phyloP scores from a whole-genome alignment of 192 early-diverging fungal species.

The Allomyces arbusculus region DNA sequence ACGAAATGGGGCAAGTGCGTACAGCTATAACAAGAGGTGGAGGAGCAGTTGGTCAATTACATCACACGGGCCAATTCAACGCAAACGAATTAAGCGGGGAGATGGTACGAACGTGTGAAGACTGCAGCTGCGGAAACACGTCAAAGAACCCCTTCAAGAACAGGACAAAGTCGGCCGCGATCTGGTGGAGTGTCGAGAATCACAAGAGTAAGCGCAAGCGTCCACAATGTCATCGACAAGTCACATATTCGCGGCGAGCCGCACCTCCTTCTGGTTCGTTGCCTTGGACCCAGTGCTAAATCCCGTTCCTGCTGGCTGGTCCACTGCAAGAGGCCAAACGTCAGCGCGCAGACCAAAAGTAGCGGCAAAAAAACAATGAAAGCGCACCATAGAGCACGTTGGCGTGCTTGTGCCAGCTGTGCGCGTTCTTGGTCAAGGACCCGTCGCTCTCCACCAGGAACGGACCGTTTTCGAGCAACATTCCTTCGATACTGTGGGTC shows the following conservation, averaged over 20 bases:
- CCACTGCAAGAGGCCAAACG: conserved; percentile 3
- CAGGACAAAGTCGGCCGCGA: conserved; percentile 11
- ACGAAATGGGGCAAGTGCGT: too few relatives aligned
- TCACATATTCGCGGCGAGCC: too few relatives aligned
- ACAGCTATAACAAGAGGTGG: too few relatives aligned
- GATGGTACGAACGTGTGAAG: conserved; percentile 4
- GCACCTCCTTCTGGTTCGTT: too few relatives aligned
- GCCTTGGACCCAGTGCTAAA: neutral
- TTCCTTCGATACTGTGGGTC: conserved; percentile 17
- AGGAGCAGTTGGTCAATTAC: too few relatives aligned
- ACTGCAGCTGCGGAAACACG: conserved; percentile 13
- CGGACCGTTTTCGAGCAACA: conserved; percentile 22
- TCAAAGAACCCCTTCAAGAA: conserved; percentile 21
- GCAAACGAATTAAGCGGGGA: neutral
- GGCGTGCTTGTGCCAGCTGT: conserved; percentile 14
- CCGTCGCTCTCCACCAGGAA: conserved; percentile 10
- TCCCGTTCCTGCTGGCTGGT: conserved; percentile 26
- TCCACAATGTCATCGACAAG: too few relatives aligned
- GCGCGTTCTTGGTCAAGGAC: conserved; percentile 6
- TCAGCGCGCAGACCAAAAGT: neutral
- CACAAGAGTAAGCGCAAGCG: too few relatives aligned
- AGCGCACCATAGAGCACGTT: conserved; percentile 14
- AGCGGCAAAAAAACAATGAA: too few relatives aligned
- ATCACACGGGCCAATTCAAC: too few relatives aligned
- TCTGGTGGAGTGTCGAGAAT: conserved; percentile 2